These are phyloP conservation scores for Sphagnum tenellum DNA, from an alignment of 225 moss, liverwort and hornwort genomes.

Conservation along the genomic window DNA sequence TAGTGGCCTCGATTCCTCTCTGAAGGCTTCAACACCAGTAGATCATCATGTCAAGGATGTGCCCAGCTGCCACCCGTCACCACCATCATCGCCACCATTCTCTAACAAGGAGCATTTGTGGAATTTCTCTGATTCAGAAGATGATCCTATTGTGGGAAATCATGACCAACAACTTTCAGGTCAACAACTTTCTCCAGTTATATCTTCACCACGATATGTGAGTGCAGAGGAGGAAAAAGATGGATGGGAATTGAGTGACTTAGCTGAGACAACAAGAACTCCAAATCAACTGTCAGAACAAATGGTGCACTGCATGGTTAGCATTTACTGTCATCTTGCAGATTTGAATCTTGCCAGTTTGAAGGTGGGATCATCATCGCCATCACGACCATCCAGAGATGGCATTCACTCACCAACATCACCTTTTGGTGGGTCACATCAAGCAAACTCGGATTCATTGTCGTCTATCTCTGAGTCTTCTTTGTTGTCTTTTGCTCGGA, in stretches of 20 bases:
- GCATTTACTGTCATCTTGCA: conserved; percentile 64
- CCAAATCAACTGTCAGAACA: conserved; percentile 71
- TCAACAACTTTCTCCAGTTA: no score
- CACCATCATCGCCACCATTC: no score
- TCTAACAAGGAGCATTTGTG: no score
- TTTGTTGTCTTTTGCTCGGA: conserved; percentile 19
- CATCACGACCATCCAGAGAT: background rate
- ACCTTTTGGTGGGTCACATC: conserved; percentile 21
- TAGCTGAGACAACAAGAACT: conserved; percentile 21
- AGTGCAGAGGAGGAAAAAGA: background rate
- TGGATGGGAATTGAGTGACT: background rate
- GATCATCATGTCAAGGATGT: no score
- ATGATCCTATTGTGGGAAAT: no score
- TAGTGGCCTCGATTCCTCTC: no score
- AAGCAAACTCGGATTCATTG: conserved; percentile 26
- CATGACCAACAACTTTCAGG: no score
- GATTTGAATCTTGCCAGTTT: conserved; percentile 17
- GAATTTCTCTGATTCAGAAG: no score
- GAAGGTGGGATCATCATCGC: conserved; percentile 18
- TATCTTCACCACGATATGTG: no score
- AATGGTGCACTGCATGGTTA: conserved; percentile 84
- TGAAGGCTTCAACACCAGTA: no score
- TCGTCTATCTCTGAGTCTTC: conserved; percentile 28
- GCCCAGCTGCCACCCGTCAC: no score
- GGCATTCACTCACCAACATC: conserved; percentile 33